A percentile compares a stretch with the other conserved stretches of the same genome.
Conservation (phyloP, 2,329 filamentous ascomycete species). For the Tolypocladium album region DNA sequence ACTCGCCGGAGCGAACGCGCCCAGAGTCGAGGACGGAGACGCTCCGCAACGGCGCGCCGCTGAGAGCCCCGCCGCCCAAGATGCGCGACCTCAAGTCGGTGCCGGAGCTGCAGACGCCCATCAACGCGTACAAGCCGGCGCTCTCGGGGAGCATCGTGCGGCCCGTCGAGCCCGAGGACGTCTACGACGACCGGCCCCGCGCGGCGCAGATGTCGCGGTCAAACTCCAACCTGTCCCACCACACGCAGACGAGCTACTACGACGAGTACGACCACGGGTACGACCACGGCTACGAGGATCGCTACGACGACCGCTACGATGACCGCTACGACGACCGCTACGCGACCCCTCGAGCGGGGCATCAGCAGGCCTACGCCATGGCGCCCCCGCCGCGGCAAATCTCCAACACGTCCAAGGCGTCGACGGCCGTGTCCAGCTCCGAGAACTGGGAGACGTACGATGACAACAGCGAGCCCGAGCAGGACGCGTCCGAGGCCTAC, state of each 20-base stretch:
- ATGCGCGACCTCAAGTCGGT: constrained; percentile 68
- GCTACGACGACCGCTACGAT: constrained; percentile 10
- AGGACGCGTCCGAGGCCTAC: constrained; percentile 67
- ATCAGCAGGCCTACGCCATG: constrained; percentile 25
- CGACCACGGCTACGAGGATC: constrained; percentile 21
- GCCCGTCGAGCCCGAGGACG: constrained; percentile 65
- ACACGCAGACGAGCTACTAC: constrained; percentile 19
- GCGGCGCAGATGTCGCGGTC: constrained; percentile 22
- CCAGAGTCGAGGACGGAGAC: constrained; percentile 32
- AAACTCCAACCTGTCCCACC: constrained; percentile 28
- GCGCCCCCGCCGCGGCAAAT: constrained; percentile 50
- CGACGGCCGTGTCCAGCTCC: constrained; percentile 68
- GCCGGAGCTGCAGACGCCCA: constrained; percentile 39
- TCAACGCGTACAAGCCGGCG: constrained; percentile 34
- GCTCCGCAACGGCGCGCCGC: constrained; percentile 42
- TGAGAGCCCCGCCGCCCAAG: constrained; percentile 70
- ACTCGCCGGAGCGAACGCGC: constrained; percentile 65
- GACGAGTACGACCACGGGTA: constrained; percentile 23
- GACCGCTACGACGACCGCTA: constrained; percentile 20
- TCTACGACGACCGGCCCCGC: constrained; percentile 58
- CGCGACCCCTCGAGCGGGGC: constrained; percentile 26
- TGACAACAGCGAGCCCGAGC: constrained; percentile 66
- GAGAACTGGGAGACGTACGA: constrained; percentile 99
- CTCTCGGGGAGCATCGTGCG: constrained; percentile 46
- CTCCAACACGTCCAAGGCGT: constrained; percentile 49